Percentiles rank a stretch among this genome's conserved stretches.
phyloP scores from a whole-genome alignment of 306 rosid genomes.

The Ceratonia siliqua region DNA sequence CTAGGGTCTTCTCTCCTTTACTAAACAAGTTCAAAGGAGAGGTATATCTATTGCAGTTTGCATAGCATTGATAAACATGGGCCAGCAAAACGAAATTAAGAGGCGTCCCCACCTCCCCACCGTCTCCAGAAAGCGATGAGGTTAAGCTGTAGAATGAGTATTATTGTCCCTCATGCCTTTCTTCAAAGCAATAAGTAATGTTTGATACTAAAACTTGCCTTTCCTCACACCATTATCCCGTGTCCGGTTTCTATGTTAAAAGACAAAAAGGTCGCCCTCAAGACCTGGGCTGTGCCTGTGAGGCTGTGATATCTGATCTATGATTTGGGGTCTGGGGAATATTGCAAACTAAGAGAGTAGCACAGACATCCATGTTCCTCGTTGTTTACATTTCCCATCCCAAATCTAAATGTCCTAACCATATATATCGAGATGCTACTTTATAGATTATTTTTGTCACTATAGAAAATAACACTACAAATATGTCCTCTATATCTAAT shows the following conservation, averaged over 20 bases:
- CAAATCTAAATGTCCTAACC: neutral
- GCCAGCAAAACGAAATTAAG: slow-evolving; percentile 35
- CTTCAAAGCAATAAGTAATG: slow-evolving; percentile 54
- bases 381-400: slow-evolving; percentile 9
- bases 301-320: neutral
- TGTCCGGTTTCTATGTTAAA: slow-evolving; percentile 50
- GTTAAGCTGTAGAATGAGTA: slow-evolving; percentile 25
- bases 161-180: slow-evolving; percentile 44
- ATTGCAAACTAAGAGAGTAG: slow-evolving; percentile 28
- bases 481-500: neutral
- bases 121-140: slow-evolving; percentile 40
- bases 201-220: slow-evolving; percentile 44
- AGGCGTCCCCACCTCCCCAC: slow-evolving; percentile 49
- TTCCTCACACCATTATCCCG: slow-evolving; percentile 38
- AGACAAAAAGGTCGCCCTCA: slow-evolving; percentile 38
- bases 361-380: slow-evolving; percentile 37
- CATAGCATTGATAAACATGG: slow-evolving; percentile 30
- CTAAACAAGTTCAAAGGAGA: neutral
- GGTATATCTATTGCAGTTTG: neutral
- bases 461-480: neutral
- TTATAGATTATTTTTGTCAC: neutral
- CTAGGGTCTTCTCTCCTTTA: neutral
- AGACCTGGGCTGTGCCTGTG: slow-evolving; percentile 27
- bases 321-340: slow-evolving; percentile 45
- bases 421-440: neutral